Evolutionary conservation across 2,329 filamentous ascomycete genomes (phyloP).

Genomic region (Laburnicola sp.): DNA sequence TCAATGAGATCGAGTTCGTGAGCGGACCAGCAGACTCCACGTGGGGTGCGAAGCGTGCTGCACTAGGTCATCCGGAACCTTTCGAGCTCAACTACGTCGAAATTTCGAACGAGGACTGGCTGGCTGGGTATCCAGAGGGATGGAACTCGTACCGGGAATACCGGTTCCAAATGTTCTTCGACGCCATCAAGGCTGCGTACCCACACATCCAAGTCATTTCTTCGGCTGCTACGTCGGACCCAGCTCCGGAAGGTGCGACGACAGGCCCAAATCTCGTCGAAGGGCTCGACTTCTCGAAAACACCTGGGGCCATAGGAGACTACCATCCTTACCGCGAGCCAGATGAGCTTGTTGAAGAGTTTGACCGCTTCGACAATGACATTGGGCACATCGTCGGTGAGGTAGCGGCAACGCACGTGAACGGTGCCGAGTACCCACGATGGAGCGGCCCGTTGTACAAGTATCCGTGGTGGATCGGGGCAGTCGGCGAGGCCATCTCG

Average conservation of each 20-base stretch:
- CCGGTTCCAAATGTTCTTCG: conserved; percentile 39
- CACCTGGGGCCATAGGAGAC: conserved; percentile 35
- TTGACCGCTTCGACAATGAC: conserved; percentile 50
- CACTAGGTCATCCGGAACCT: conserved; percentile 43
- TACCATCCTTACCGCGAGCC: conserved; percentile 52
- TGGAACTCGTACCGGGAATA: conserved; percentile 36
- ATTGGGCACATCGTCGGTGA: conserved; percentile 40
- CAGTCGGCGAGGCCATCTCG: conserved; percentile 67
- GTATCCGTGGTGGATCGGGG: conserved; percentile 54
- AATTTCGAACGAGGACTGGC: conserved; percentile 46
- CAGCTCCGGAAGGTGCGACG: conserved; percentile 32
- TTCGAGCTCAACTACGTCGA: conserved; percentile 45
- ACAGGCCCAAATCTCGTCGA: conserved; percentile 38
- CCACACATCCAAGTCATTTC: conserved; percentile 43
- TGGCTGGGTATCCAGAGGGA: conserved; percentile 34
- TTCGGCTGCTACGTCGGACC: conserved; percentile 37
- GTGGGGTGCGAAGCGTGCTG: conserved; percentile 41
- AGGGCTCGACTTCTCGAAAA: conserved; percentile 22
- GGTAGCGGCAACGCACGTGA: conserved; percentile 40
- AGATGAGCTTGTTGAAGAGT: conserved; percentile 47
- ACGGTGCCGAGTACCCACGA: conserved; percentile 28
- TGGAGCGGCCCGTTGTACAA: conserved; percentile 31
- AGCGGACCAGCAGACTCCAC: conserved; percentile 33
- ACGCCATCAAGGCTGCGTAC: conserved; percentile 40
- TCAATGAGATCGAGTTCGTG: conserved; percentile 44